Conservation (phyloP, 345 rosid species). For the Physaria fendleri region DNA sequence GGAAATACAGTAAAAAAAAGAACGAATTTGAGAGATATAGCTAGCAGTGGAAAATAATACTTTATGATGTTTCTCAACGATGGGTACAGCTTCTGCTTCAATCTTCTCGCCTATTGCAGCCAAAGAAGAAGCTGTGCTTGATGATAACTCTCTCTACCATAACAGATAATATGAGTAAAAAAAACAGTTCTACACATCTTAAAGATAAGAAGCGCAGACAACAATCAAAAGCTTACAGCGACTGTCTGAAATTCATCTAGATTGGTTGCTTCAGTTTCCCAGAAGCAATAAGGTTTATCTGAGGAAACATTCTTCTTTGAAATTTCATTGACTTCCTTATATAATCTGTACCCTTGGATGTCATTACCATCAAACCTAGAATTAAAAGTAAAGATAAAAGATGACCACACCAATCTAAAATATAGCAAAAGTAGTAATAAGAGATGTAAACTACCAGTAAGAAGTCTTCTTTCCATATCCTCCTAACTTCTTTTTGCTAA, state of each 20-base stretch:
- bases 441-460: constrained; percentile 53
- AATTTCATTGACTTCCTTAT: constrained; percentile 44
- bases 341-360: constrained; percentile 65
- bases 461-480: constrained; percentile 53
- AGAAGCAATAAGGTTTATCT: constrained; percentile 29
- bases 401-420: constrained; percentile 12
- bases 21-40: neutral
- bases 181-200: neutral
- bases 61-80: constrained; percentile 54
- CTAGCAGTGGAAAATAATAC: constrained; percentile 30
- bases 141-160: constrained; percentile 57
- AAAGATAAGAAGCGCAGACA: constrained; percentile 8
- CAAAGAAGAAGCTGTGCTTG: constrained; percentile 45
- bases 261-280: constrained; percentile 85
- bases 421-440: constrained; percentile 5
- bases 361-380: constrained; percentile 71
- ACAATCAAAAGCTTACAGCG: constrained; percentile 39
- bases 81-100: constrained; percentile 47
- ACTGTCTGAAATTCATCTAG: constrained; percentile 53
- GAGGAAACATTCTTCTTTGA: constrained; percentile 29
- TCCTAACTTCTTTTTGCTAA: constrained; percentile 64
- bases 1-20: neutral
- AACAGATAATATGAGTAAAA: neutral
- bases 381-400: neutral
- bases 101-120: constrained; percentile 49